Base-by-base conservation (phyloP, 495 filamentous ascomycete genomes). In the Thermothielavioides terrestris region DNA sequence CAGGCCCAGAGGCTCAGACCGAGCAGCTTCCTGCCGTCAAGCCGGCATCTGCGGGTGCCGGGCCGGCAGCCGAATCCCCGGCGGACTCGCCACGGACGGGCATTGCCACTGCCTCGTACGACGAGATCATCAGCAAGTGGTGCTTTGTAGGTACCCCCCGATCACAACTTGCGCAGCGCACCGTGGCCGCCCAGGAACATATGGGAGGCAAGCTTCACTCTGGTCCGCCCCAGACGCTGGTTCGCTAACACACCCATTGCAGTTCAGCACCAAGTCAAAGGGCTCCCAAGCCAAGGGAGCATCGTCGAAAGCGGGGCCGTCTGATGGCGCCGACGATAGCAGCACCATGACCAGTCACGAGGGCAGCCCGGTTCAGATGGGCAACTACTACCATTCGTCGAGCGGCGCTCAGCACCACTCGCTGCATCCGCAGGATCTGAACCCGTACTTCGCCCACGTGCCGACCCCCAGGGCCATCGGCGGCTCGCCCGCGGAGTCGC, bases 41-140 rank as follows among this genome's bases (percentile, higher is more conserved):
- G 23, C 45, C 48, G 22, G 32, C 35, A 3, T 47, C 54, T 10
- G 17, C 54, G 3, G 28, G 42, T 20, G 30, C 53, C 17, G 27
- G 2, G 2, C 31, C 56, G 59, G 26, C 27, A 38, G 4, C 53
- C 56, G 11, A 23, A 42, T 60, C 26, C 45, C 57, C 21, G 64
- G 63, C 18, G 52, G 66, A 67, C n/a, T 66, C 69, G 1, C 69
- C 67, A 1, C 61, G 68, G 30, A 56, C 69, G 22, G 72, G 68
- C 52, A 74, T 91, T 54, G 77, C 89, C 21, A 94, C 91, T 21
- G 79, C 84, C 32, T 85, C 87, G 44, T 96, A 97, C 68, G 83
- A 89, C 62, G 92, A 98, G 66, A 75, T 98, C 49, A 80, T 98
- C 60, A 86, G 94, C 74, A 94, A 94, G 69, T 98, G 94, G 71